Evolutionary conservation across 2,329 filamentous ascomycete genomes (phyloP), one percentile per base, ranked within the genome.

Genomic region (Trichoderma sp.): DNA sequence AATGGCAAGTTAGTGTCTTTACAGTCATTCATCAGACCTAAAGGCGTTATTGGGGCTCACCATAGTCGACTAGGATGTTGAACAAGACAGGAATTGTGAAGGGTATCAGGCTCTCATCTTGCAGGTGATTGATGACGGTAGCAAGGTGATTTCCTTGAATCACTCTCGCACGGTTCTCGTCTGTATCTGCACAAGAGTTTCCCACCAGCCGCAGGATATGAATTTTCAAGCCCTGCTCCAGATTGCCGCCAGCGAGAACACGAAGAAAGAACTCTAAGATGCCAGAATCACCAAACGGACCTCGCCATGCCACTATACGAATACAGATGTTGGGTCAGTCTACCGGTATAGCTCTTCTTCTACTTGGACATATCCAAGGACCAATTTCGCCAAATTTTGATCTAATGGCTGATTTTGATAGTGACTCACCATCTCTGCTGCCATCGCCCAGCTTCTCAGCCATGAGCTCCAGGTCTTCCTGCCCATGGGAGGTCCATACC

Each of bases 11-110:
- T 27, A 69, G 56, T 68, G n/a, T 27, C 38, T 18, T 24, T 27
- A 14, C 8, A 9, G 21, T 33, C 16, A 65, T 29, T 6, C 18
- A 8, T 8, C 24, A 41, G 41, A 31, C 9, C 4, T 27, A 3
- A 18, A 31, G 53, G 33, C 14, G 41, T 62, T 59, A 9, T 38
- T 4, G 29, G n/a, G 8, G 29, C 86, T 83, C 80, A 92, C 90
- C 89, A 80, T 91, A 92, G 80, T 93, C 91, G 16, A 92, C 87
- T 73, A 90, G 87, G 65, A 91, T 86, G 79, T 93, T 93, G 81
- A 89, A 91, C 4, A 92, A 82, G 8, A 92, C 91, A 0, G 90
- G 89, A 56, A 92, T 87, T 45, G 86, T 85, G 79, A 90, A 89
- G 0, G 85, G 82, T 8, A 91, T 81, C 21, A 91, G 78, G 0